phyloP scores from a whole-genome alignment of 345 rosid genomes.

The Erucastrum elatum region DNA sequence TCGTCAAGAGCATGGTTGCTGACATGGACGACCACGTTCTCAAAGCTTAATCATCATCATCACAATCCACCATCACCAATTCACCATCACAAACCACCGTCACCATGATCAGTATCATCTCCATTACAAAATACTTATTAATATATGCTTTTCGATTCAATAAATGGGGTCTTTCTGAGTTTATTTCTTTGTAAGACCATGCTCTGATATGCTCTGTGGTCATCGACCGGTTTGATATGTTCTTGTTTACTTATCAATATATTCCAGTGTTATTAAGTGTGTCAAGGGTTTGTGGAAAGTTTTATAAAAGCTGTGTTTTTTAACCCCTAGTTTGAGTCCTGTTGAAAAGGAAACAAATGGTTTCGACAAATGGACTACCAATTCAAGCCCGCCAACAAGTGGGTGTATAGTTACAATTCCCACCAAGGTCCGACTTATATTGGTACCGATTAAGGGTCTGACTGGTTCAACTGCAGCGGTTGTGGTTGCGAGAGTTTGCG shows the following conservation, averaged over 20 bases:
- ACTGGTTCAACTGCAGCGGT: too few relatives aligned
- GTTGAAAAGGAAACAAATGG: background rate
- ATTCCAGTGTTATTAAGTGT: background rate
- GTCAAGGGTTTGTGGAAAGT: background rate
- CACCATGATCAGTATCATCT: background rate
- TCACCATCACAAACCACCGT: background rate
- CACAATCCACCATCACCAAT: background rate
- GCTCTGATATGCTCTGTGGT: background rate
- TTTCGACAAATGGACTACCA: background rate
- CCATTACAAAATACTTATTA: background rate
- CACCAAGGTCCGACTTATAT: too few relatives aligned
- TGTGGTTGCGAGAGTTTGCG: too few relatives aligned
- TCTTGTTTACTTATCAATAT: background rate
- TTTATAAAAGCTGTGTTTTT: background rate
- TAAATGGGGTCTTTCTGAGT: background rate
- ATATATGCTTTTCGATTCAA: background rate
- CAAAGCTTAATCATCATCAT: conserved; percentile 23
- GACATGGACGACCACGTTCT: conserved; percentile 32
- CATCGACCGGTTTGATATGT: background rate
- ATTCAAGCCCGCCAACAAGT: too few relatives aligned
- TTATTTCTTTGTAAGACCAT: background rate
- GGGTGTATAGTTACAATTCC: too few relatives aligned
- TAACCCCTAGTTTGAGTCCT: background rate
- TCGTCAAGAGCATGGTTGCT: conserved; percentile 25
- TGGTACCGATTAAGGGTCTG: too few relatives aligned